Evolutionary conservation across 305 asterid species (phyloP).

Genomic region (Solanum chacoense): DNA sequence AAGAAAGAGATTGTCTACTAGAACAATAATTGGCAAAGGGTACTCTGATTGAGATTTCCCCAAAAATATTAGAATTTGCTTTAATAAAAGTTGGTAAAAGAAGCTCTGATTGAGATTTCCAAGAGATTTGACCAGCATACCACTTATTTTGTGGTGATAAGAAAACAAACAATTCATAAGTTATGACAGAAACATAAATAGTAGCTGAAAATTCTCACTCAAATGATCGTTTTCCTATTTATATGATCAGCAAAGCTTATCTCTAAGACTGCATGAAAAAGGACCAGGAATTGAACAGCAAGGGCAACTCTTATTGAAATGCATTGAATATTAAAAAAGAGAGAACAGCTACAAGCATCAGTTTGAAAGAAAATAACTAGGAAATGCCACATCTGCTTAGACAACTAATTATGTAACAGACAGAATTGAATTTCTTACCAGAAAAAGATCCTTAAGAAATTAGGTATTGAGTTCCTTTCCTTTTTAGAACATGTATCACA

Average conservation of each 20-base stretch:
- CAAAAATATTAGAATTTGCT: not conserved
- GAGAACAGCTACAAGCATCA: not conserved
- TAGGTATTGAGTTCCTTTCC: not conserved
- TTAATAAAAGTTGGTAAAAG: not conserved
- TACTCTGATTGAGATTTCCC: not conserved
- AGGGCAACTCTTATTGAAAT: not conserved
- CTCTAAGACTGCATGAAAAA: not conserved
- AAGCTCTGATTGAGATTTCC: not conserved
- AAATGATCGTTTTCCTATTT: not conserved
- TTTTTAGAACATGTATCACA: not conserved
- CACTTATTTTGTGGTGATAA: not conserved
- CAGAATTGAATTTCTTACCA: not conserved
- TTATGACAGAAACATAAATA: not conserved
- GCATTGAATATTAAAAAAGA: not conserved
- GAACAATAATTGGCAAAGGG: not conserved
- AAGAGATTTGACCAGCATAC: not conserved
- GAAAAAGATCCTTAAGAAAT: not conserved
- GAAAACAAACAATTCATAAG: not conserved
- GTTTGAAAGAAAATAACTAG: not conserved
- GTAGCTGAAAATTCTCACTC: not conserved
- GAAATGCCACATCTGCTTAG: not conserved
- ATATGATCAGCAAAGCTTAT: not conserved
- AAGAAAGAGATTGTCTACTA: not conserved
- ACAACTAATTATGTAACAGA: not conserved
- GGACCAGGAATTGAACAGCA: not conserved